phyloP scores from a whole-genome alignment of 371 early-diverging fungal genomes.

The Choanephora cucurbitarum region DNA sequence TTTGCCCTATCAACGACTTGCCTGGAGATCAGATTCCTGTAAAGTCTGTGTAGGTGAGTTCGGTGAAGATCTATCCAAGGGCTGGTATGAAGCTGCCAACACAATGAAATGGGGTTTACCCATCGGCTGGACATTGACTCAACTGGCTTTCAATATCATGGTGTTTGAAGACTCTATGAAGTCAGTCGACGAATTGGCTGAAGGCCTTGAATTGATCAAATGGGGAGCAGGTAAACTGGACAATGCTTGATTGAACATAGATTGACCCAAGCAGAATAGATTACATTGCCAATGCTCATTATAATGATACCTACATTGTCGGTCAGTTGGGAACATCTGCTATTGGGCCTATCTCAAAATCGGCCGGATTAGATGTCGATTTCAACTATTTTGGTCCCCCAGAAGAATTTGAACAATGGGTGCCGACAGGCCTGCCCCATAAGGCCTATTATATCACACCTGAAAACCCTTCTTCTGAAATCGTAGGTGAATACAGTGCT shows the following conservation, averaged over 20 bases:
- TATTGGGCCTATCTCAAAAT: constrained; percentile 47
- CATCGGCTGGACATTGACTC: constrained; percentile 52
- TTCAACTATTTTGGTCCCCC: constrained; percentile 65
- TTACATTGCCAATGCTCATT: constrained; percentile 53
- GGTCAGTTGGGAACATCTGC: constrained; percentile 57
- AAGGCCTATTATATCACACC: constrained; percentile 51
- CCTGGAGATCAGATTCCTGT: constrained; percentile 63
- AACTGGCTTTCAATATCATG: constrained; percentile 56
- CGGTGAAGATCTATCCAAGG: constrained; percentile 58
- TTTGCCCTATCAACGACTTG: constrained; percentile 57
- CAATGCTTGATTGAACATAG: constrained; percentile 1
- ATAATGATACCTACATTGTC: constrained; percentile 54
- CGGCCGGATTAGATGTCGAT: constrained; percentile 53
- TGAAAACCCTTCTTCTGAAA: constrained; percentile 55
- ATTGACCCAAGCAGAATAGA: constrained; percentile 28
- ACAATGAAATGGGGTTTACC: constrained; percentile 69
- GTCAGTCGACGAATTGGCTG: constrained; percentile 53
- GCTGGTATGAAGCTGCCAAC: constrained; percentile 67
- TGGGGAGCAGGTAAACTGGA: constrained; percentile 62
- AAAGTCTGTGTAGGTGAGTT: constrained; percentile 54
- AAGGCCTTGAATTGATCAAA: constrained; percentile 50
- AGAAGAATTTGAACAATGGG: constrained; percentile 61
- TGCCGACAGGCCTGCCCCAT: constrained; percentile 50
- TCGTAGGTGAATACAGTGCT: constrained; percentile 56
- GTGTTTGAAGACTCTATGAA: constrained; percentile 56